A percentile compares a stretch with the other conserved stretches of the same genome.
Evolutionary conservation across 257 asterid genomes (phyloP).

Genomic region (Solanum clarkiae): DNA sequence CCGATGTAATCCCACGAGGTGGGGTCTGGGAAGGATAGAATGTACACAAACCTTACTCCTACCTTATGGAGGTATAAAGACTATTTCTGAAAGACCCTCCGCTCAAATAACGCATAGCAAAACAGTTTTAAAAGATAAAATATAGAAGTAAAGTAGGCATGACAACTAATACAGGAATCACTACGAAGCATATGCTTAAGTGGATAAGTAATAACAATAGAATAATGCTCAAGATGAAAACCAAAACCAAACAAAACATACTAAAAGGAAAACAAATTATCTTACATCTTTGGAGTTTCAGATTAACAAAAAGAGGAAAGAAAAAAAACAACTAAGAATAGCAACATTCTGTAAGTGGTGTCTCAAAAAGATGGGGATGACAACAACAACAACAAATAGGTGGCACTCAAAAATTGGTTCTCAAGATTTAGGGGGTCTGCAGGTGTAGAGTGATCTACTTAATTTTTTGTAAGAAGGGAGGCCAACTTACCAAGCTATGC

Average conservation of each 20-base stretch:
- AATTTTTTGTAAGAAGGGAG: not conserved
- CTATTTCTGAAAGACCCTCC: accelerated
- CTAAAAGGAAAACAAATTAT: not conserved
- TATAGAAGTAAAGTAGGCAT: not conserved
- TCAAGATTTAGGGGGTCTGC: not conserved
- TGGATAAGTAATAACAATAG: not conserved
- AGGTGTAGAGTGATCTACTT: not conserved
- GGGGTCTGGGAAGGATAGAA: not conserved
- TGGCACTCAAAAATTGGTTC: not conserved
- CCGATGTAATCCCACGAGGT: not conserved
- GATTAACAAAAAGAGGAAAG: not conserved
- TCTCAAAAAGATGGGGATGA: not conserved
- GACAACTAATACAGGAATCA: not conserved
- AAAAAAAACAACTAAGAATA: not conserved
- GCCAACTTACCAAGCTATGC: conserved; percentile 80
- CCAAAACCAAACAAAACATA: not conserved
- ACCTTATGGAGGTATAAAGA: not conserved
- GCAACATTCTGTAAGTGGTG: not conserved
- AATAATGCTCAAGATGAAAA: not conserved
- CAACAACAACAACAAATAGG: not conserved
- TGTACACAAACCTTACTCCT: not conserved
- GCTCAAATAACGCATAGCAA: not conserved
- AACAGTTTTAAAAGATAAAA: not conserved
- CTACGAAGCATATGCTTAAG: not conserved
- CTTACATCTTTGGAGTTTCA: not conserved